Conservation (phyloP, 495 filamentous ascomycete species). For the Aspergillus biplanus region DNA sequence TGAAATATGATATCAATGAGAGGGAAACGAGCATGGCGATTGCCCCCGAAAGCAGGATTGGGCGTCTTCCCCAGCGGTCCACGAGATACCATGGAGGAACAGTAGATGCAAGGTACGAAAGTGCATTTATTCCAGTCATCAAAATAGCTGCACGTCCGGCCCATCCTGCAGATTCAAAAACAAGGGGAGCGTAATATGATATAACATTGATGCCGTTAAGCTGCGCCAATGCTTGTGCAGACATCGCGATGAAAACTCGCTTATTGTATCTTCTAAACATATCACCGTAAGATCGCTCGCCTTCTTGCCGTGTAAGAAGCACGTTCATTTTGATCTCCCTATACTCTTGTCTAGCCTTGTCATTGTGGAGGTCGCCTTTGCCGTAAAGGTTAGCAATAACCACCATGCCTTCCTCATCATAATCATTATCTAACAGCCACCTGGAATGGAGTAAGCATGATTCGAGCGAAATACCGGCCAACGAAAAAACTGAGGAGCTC, state of each 20-base stretch:
- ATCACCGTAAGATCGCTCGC: conserved; percentile 86
- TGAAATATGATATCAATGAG: conserved; percentile 93
- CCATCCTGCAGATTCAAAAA: conserved; percentile 97
- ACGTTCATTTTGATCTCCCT: conserved; percentile 99
- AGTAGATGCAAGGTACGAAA: conserved; percentile 88
- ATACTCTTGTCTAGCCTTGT: conserved; percentile 89
- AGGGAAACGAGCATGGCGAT: conserved; percentile 89
- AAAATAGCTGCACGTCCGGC: conserved; percentile 84
- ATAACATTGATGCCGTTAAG: conserved; percentile 99
- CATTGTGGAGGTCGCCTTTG: conserved; percentile 89
- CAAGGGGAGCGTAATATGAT: conserved; percentile 95
- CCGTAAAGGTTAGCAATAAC: conserved; percentile 98
- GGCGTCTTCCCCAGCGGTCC: conserved; percentile 86
- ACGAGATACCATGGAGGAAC: conserved; percentile 98
- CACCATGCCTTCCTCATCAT: conserved; percentile 96
- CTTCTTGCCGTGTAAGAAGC: conserved; percentile 88
- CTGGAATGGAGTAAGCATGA: conserved; percentile 45
- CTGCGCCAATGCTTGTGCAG: conserved; percentile 92
- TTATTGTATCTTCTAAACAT: conserved; percentile 95
- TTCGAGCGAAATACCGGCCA: conserved; percentile 1
- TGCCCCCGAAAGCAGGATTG: conserved; percentile 89
- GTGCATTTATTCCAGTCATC: conserved; percentile 96
- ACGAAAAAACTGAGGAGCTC: conserved; percentile 19
- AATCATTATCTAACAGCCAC: conserved; percentile 96
- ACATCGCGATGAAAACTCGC: conserved; percentile 98